phyloP scores from a whole-genome alignment of 148 eudicot genomes.

The Chenopodium suecicum region DNA sequence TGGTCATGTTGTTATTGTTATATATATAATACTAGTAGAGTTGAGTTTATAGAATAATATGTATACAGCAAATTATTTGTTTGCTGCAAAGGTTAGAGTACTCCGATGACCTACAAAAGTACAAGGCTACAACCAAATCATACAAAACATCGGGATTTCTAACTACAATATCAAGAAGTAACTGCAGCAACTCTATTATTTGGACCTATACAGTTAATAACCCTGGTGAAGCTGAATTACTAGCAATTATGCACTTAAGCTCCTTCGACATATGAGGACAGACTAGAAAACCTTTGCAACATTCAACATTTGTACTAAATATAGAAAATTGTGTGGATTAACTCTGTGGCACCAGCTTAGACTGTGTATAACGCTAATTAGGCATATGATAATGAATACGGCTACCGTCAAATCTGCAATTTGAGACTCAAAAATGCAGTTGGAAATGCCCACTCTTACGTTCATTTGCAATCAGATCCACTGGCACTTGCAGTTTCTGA shows the following conservation, averaged over 20 bases:
- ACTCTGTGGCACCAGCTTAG: neutral
- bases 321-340: neutral
- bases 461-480: neutral
- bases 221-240: neutral
- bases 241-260: neutral
- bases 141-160: neutral
- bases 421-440: neutral
- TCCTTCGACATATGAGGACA: neutral
- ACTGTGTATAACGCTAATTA: neutral
- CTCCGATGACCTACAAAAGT: neutral
- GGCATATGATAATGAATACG: neutral
- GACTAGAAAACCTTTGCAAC: neutral
- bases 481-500: conserved; percentile 27
- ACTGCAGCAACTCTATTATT: conserved; percentile 2
- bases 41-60: too few relatives aligned
- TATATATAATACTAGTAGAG: too few relatives aligned
- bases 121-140: neutral
- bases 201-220: neutral
- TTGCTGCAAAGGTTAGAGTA: neutral
- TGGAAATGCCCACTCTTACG: neutral
- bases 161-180: neutral
- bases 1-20: too few relatives aligned
- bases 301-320: neutral
- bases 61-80: neutral
- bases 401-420: neutral